Evolutionary conservation across 2,329 filamentous ascomycete species (phyloP).

Genomic region (Aspergillus aculeatus): DNA sequence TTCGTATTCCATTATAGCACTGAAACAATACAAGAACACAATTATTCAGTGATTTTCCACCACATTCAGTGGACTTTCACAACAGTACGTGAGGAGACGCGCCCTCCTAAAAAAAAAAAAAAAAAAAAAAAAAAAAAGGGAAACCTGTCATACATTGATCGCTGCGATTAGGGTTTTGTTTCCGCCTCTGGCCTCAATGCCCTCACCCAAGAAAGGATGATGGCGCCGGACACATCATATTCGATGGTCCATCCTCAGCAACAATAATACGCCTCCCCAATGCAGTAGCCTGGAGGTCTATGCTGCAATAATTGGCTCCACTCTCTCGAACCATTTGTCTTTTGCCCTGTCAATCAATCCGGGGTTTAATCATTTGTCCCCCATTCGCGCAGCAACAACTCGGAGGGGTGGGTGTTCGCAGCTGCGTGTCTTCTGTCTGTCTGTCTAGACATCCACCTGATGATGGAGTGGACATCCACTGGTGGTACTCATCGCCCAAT

Average conservation of each 20-base stretch:
- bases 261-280: slow-evolving; percentile 3
- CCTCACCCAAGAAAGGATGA: background rate
- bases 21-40: background rate
- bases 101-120: background rate
- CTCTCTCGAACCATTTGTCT: background rate
- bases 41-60: too few relatives aligned
- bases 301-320: slow-evolving; percentile 5
- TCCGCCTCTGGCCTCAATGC: background rate
- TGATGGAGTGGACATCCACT: background rate
- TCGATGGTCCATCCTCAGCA: background rate
- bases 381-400: background rate
- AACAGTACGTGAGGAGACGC: background rate
- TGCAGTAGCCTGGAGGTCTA: slow-evolving; percentile 6
- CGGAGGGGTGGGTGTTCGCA: background rate
- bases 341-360: slow-evolving; percentile 1
- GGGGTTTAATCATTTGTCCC: background rate
- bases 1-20: background rate
- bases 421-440: background rate
- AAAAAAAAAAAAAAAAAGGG: background rate
- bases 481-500: background rate
- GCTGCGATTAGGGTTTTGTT: background rate
- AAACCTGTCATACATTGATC: background rate
- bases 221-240: background rate
- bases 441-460: too few relatives aligned
- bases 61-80: background rate